These are phyloP conservation scores for Tulasnella sp. DNA, from an alignment of 768 basidiomycete genomes.

Conservation along the genomic window DNA sequence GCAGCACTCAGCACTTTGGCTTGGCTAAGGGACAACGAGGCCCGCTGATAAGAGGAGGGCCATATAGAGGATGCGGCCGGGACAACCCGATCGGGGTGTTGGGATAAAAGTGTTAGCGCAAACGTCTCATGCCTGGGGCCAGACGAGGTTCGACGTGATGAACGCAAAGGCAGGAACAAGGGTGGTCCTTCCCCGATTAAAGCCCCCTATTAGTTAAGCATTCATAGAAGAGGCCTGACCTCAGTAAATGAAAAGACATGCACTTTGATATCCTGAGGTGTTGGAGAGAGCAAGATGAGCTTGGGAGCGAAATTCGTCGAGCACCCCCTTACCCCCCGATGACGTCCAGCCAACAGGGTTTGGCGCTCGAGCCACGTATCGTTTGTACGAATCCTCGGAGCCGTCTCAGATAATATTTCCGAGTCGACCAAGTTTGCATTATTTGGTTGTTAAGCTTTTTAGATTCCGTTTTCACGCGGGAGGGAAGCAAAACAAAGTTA, in stretches of 20 bases:
- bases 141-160: not conserved
- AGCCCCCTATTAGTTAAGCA: not conserved
- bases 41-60: not conserved
- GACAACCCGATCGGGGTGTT: not conserved
- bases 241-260: not conserved
- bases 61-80: no score
- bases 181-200: not conserved
- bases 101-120: not conserved
- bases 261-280: no score
- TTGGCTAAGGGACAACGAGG: not conserved
- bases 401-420: not conserved
- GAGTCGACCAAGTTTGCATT: not conserved
- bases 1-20: not conserved
- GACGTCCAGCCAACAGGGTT: no score
- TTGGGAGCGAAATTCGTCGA: no score
- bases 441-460: no score
- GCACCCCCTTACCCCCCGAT: no score
- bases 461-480: no score
- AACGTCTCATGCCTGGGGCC: not conserved
- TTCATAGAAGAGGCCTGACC: not conserved
- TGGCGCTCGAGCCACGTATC: not conserved
- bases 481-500: no score
- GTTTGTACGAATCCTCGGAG: not conserved
- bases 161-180: not conserved
- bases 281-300: no score